phyloP scores from a whole-genome alignment of 1,139 yeast species.

The Debaryomyces subglobosus region DNA sequence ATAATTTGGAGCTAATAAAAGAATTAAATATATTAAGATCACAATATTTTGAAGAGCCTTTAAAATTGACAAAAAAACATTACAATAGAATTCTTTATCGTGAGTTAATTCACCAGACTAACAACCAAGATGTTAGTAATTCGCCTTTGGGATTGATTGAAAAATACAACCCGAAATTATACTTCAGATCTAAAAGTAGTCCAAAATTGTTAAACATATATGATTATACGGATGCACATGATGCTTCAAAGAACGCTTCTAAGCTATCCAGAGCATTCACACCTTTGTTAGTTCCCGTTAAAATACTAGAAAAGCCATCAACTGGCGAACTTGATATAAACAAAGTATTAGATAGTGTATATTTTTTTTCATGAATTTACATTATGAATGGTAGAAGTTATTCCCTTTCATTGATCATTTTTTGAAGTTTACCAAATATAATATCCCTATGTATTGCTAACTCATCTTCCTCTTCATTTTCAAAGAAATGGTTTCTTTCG shows the following conservation, averaged over 20 bases:
- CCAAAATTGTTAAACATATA: slow-evolving; percentile 11
- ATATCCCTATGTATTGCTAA: slow-evolving; percentile 64
- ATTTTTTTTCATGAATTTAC: slow-evolving; percentile 39
- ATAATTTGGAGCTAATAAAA: slow-evolving; percentile 21
- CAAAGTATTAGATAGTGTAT: slow-evolving; percentile 36
- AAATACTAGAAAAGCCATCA: slow-evolving; percentile 31
- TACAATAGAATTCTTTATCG: slow-evolving; percentile 17
- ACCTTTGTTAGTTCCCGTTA: slow-evolving; percentile 30
- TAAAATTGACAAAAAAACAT: slow-evolving; percentile 1
- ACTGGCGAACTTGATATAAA: slow-evolving; percentile 38
- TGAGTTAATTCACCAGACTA: slow-evolving; percentile 18
- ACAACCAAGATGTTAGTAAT: slow-evolving; percentile 10
- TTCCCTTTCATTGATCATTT: slow-evolving; percentile 38
- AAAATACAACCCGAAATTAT: slow-evolving; percentile 26
- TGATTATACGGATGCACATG: slow-evolving; percentile 7
- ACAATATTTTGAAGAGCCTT: slow-evolving; percentile 9
- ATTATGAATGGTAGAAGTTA: background rate
- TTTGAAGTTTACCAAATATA: slow-evolving; percentile 59
- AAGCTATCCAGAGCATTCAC: slow-evolving; percentile 11
- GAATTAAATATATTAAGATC: slow-evolving; percentile 19
- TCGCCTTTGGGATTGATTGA: slow-evolving; percentile 18
- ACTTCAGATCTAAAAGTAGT: slow-evolving; percentile 13
- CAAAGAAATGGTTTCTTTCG: slow-evolving; percentile 52
- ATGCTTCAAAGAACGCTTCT: background rate
- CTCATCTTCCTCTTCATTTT: slow-evolving; percentile 58